Evolutionary conservation across 345 rosid genomes (phyloP).

Genomic region (Lenwebbia sp.): DNA sequence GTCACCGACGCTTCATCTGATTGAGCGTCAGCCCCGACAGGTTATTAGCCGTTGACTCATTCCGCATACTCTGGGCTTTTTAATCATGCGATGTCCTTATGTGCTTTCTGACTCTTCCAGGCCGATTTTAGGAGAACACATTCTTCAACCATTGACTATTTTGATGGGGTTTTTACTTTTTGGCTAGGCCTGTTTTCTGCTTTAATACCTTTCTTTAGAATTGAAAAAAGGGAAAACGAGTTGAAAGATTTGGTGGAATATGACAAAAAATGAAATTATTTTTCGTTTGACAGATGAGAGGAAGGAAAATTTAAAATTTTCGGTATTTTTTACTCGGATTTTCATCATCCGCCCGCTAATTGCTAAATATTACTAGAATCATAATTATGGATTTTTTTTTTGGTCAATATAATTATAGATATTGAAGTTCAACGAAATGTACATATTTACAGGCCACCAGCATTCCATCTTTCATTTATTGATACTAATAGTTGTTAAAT

Average conservation of each 20-base stretch:
- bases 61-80: no score
- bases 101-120: no score
- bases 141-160: background rate
- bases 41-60: no score
- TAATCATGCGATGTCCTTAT: no score
- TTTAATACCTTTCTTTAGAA: background rate
- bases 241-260: background rate
- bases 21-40: fast-evolving
- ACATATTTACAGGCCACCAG: background rate
- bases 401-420: no score
- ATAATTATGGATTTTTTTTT: no score
- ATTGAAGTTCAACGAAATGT: background rate
- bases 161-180: background rate
- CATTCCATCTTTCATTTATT: background rate
- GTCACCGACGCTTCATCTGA: no score
- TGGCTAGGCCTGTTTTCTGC: background rate
- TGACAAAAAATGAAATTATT: background rate
- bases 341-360: fast-evolving
- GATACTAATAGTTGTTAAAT: background rate
- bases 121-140: no score
- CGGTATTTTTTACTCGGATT: background rate
- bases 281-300: background rate
- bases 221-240: background rate
- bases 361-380: background rate
- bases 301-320: background rate